These are phyloP conservation scores for Parsonsia alboflavescens DNA, from an alignment of 257 asterid genomes.

Conservation along the genomic window DNA sequence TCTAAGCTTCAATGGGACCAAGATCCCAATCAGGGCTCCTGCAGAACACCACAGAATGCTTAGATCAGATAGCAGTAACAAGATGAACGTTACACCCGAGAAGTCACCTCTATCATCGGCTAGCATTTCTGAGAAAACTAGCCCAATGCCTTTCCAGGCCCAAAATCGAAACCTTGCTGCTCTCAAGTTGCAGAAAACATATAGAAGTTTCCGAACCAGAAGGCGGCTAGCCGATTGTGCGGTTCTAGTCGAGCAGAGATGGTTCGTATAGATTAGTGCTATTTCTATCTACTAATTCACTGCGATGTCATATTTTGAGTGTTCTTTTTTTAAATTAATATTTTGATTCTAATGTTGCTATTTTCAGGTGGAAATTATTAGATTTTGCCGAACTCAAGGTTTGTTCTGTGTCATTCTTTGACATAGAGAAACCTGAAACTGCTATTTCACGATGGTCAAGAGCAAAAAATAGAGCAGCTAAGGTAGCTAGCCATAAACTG, in stretches of 20 bases:
- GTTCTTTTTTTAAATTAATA: not conserved
- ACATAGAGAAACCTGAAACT: constrained; percentile 63
- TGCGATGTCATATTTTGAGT: no score
- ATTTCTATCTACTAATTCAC: not conserved
- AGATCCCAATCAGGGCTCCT: constrained; percentile 32
- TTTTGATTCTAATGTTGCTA: constrained; percentile 1
- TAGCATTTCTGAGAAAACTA: constrained; percentile 10
- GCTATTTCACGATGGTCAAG: constrained; percentile 81
- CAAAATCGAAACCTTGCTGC: constrained; percentile 52
- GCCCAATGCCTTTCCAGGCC: constrained; percentile 14
- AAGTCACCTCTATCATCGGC: constrained; percentile 11
- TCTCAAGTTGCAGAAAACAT: constrained; percentile 69
- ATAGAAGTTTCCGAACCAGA: constrained; percentile 75
- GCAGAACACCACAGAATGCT: constrained; percentile 15
- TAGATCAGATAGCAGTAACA: constrained; percentile 13
- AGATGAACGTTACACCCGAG: constrained; percentile 5
- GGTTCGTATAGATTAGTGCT: constrained; percentile 28
- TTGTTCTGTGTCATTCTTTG: constrained; percentile 66
- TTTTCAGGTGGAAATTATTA: constrained; percentile 78
- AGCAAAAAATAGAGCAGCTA: constrained; percentile 71
- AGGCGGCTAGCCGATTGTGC: constrained; percentile 88
- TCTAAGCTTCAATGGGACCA: constrained; percentile 47
- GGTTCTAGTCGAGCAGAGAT: constrained; percentile 79
- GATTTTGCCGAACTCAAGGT: constrained; percentile 78
- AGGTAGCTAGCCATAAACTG: constrained; percentile 33